Evolutionary conservation across 148 eudicot genomes (phyloP), one percentile per base, ranked within the genome.

Genomic region (Nepenthes mirabilis): DNA sequence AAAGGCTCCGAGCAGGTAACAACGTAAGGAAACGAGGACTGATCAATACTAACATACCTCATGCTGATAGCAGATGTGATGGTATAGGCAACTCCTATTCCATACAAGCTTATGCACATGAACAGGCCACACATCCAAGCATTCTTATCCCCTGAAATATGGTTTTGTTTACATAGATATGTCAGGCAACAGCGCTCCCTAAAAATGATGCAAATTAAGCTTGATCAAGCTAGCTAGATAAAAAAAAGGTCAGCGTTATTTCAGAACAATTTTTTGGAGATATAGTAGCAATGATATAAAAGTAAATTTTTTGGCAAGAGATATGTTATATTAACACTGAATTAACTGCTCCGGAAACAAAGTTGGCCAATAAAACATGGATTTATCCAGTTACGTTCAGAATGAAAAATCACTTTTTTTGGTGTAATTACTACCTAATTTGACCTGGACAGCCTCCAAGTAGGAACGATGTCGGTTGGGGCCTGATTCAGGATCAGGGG

Each of bases 21-120:
- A n/a, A n/a, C n/a, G n/a, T n/a, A n/a, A n/a, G n/a, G n/a, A n/a
- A n/a, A n/a, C n/a, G n/a, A n/a, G n/a, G n/a, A n/a, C n/a, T n/a
- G n/a, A n/a, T n/a, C n/a, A n/a, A n/a, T n/a, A 45, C 48, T n/a
- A 49, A 57, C 61, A 14, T 63, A 79, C 83, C 78, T 70, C 66
- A 79, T 64, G 69, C 83, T 75, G 56, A 70, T 61, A 13, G 78
- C 67, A 34, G 83, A 52, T 3, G 83, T 70, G 57, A 79, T 70
- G 55, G 77, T 79, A 56, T 79, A 79, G 32, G 76, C 72, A 11
- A 79, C 69, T 43, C 75, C 83, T 13, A 65, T 43, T 59, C 76
- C 76, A 59, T 72, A 57, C 11, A 75, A 58, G 56, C 65, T 70
- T 14, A 75, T 10, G 34, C 63, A 37, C 14, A 73, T 51, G 47